A percentile compares a stretch with the other conserved stretches of the same genome.
Evolutionary conservation across 2,329 filamentous ascomycete species (phyloP).

Genomic region (Aspergillus sp.): DNA sequence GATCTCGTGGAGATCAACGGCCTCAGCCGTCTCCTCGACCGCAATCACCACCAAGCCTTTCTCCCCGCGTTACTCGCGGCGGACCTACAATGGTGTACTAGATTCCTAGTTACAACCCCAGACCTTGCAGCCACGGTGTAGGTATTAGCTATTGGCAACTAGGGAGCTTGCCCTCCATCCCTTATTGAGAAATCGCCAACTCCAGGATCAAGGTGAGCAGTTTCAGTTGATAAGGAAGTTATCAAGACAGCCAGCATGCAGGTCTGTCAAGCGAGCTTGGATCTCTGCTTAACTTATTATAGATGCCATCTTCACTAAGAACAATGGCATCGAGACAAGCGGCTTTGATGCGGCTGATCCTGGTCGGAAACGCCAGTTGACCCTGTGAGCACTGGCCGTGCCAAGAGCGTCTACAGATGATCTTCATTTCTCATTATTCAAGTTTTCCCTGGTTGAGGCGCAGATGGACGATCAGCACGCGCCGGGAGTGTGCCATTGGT

Average conservation of each 20-base stretch:
- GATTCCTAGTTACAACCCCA: background rate
- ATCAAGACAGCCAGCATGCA: background rate
- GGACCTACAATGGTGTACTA: conserved; percentile 1
- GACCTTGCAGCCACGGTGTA: background rate
- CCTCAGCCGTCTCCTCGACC: background rate
- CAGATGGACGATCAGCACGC: too few relatives aligned
- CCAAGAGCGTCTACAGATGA: too few relatives aligned
- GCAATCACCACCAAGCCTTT: background rate
- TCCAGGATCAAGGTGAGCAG: background rate
- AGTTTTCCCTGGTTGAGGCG: too few relatives aligned
- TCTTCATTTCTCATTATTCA: too few relatives aligned
- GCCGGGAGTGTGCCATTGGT: too few relatives aligned
- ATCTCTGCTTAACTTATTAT: background rate
- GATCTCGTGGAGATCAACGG: background rate
- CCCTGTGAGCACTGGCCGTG: too few relatives aligned
- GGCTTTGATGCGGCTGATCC: conserved; percentile 11
- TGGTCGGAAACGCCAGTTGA: background rate
- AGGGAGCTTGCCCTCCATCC: background rate
- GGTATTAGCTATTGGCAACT: conserved; percentile 6
- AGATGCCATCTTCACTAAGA: background rate
- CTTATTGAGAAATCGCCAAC: background rate
- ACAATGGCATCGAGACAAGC: background rate
- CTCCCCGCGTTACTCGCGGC: background rate
- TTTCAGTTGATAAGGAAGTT: background rate
- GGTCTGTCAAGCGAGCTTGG: background rate